Evolutionary conservation across 352 stramenopile genomes (phyloP).

Genomic region (Phytophthora nicotianae): DNA sequence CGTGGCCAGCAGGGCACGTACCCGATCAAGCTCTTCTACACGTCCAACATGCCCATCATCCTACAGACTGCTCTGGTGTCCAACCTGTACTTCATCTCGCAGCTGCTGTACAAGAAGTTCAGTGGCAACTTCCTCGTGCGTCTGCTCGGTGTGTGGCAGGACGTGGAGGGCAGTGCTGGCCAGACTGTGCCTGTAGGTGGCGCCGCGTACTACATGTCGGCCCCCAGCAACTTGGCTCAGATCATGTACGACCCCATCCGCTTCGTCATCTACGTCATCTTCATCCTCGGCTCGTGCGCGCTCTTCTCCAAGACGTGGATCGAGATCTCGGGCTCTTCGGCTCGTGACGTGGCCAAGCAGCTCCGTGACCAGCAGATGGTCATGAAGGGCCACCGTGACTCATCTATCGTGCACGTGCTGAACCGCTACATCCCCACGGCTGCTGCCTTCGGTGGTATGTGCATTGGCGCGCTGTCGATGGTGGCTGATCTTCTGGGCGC

Average conservation of each 20-base stretch:
- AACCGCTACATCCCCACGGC: slow-evolving; percentile 99
- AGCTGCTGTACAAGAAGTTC: slow-evolving; percentile 99
- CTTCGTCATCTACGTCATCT: slow-evolving; percentile 98
- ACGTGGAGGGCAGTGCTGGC: slow-evolving; percentile 94
- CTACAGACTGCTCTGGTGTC: slow-evolving; percentile 98
- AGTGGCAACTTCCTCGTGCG: slow-evolving; percentile 98
- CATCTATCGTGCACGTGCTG: slow-evolving; percentile 97
- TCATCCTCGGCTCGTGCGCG: slow-evolving; percentile 98
- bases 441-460: slow-evolving; percentile 99
- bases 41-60: slow-evolving; percentile 99
- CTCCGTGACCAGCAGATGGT: slow-evolving; percentile 99
- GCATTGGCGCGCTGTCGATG: slow-evolving; percentile 98
- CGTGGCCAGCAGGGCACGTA: slow-evolving; percentile 99
- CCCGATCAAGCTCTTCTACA: slow-evolving; percentile 99
- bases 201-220: slow-evolving; percentile 98
- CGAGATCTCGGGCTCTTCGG: slow-evolving; percentile 97
- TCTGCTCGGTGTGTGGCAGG: slow-evolving; percentile 98
- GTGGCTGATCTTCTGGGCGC: slow-evolving; percentile 98
- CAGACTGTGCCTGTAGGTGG: slow-evolving; percentile 97
- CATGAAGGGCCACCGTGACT: slow-evolving; percentile 99
- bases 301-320: slow-evolving; percentile 99
- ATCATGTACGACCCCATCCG: slow-evolving; percentile 99
- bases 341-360: slow-evolving; percentile 98
- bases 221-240: slow-evolving; percentile 94
- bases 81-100: slow-evolving; percentile 99